Base-by-base conservation (phyloP, 75 land plant genomes). In the Chamaecyparis obtusa region DNA sequence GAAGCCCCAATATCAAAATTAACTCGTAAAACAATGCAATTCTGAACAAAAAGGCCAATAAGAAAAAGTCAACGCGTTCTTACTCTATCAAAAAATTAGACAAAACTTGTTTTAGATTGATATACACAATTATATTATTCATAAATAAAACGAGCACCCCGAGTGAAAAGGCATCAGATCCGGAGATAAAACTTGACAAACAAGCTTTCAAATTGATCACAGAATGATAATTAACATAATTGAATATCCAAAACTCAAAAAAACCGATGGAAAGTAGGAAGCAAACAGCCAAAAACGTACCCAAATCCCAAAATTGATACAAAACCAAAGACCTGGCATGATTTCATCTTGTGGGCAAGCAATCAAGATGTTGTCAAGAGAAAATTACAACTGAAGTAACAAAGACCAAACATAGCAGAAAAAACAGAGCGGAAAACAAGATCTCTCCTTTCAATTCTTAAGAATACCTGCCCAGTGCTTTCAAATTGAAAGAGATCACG, bases 401-500 rank as follows among this genome's bases (percentile, higher is more conserved):
- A 80, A 80, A 39, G 44, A 27, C 48, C 44, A 46, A 8, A 13
- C 44, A 21, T 19, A 77, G 51, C 51, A 48, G n/a, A n/a, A 10
- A 77, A 36, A 8, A 17, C 43, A 77, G 4, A 39, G 43, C 27
- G 3, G 27, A 41, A 19, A 78, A 21, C 46, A 17, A 78, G 24
- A 39, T 78, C 8, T 8, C 6, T 19, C 27, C 10, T 37, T 10
- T 39, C 21, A 41, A 35, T 17, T 78, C 21, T 78, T 21, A 78
- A 78, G 44, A n/a, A 79, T 83, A 98, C 99, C 95, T 96, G 91
- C 43, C 93, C 92, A 36, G 95, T 95, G 89, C 80, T 87, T 36
- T 95, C 97, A 72, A 95, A 98, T 74, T 95, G 88, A 87, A 94
- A 90, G 79, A 98, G 87, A 83, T 98, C 98, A 39, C 90, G 95